phyloP scores from a whole-genome alignment of 148 eudicot genomes.

The Cornus kousa region DNA sequence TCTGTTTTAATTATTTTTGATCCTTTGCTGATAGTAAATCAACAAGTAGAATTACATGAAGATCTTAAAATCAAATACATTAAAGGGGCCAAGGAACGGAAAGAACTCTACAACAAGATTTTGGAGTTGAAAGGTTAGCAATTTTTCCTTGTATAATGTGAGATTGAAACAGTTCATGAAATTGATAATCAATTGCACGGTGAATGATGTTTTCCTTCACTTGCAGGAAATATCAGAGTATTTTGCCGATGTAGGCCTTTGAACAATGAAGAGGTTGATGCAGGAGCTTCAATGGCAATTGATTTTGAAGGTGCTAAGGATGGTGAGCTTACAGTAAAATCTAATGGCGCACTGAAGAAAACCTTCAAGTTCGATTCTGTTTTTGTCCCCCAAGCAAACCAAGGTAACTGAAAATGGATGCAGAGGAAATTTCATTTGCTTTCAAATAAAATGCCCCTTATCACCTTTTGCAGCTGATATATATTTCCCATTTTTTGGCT shows the following conservation, averaged over 20 bases:
- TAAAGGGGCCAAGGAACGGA: conserved; percentile 73
- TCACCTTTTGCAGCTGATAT: conserved; percentile 2
- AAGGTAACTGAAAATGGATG: conserved; percentile 48
- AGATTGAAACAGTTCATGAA: not conserved
- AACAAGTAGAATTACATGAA: conserved; percentile 51
- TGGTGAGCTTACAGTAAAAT: conserved; percentile 69
- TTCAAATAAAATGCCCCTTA: not conserved
- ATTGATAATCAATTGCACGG: conserved; percentile 1
- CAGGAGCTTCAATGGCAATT: conserved; percentile 64
- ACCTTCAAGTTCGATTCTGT: conserved; percentile 88
- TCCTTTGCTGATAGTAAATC: conserved; percentile 40
- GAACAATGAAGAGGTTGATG: conserved; percentile 57
- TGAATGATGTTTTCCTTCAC: conserved; percentile 9
- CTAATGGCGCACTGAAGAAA: conserved; percentile 58
- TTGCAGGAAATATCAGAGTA: conserved; percentile 87
- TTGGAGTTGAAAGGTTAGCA: conserved; percentile 82
- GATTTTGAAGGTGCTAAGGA: conserved; percentile 83
- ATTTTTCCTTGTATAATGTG: not conserved
- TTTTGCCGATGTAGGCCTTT: conserved; percentile 95
- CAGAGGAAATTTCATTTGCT: not conserved
- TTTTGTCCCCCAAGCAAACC: conserved; percentile 77
- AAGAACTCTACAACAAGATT: conserved; percentile 85
- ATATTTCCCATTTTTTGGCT: conserved; percentile 2
- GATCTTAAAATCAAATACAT: conserved; percentile 63
- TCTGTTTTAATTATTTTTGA: not conserved